A percentile compares a stretch with the other conserved stretches of the same genome.
Conservation (phyloP, 257 asterid genomes). For the Solanum chiquidenum region DNA sequence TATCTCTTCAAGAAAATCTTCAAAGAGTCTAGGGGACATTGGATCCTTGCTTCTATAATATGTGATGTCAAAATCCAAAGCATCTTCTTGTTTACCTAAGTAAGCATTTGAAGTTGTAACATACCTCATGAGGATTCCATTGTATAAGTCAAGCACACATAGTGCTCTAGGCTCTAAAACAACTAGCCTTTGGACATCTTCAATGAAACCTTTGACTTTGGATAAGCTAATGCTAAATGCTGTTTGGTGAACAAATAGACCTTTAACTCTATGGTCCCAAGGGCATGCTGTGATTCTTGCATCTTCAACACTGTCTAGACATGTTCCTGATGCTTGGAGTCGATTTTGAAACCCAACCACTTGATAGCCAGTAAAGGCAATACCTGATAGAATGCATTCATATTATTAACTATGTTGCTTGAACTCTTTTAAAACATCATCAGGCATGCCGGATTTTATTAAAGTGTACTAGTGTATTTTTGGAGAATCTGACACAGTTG, state of each 20-base stretch:
- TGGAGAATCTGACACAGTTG: no score
- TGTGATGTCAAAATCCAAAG: conserved; percentile 12
- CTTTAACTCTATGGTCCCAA: conserved; percentile 17
- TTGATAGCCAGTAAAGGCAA: conserved; percentile 4
- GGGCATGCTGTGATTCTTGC: conserved; percentile 8
- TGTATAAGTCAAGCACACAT: conserved; percentile 4
- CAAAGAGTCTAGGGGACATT: conserved; percentile 10
- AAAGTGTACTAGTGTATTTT: no score
- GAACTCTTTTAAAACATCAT: no score
- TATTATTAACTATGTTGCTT: no score
- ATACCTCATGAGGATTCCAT: conserved; percentile 13
- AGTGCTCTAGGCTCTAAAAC: conserved; percentile 1
- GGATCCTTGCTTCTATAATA: conserved; percentile 15
- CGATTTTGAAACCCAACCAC: conserved; percentile 13
- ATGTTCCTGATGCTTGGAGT: conserved; percentile 15
- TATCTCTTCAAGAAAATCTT: conserved; percentile 14
- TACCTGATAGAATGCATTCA: neutral
- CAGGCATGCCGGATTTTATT: no score
- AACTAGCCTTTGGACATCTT: conserved; percentile 7
- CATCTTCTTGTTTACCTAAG: conserved; percentile 18
- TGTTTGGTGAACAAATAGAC: conserved; percentile 9
- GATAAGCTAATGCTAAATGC: conserved; percentile 9
- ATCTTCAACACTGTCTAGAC: conserved; percentile 13
- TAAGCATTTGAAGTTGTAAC: conserved; percentile 15
- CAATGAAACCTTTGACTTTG: conserved; percentile 10